Percentiles rank a stretch among this genome's conserved stretches.
Evolutionary conservation across 2,329 filamentous ascomycete genomes (phyloP).

Genomic region (Microascus cirrosus): DNA sequence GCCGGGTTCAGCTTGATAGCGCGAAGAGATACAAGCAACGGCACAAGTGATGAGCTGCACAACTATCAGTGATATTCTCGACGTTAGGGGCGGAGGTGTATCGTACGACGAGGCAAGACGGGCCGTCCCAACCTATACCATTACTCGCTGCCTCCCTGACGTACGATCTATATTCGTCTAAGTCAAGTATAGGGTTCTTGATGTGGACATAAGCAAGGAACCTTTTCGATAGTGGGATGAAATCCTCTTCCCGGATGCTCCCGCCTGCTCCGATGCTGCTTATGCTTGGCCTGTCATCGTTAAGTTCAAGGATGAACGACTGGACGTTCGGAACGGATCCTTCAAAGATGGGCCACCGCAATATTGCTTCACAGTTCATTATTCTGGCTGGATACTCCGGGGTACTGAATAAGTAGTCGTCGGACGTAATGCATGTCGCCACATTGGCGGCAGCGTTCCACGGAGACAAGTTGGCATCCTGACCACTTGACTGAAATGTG

Average conservation of each 20-base stretch:
- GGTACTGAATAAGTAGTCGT: conserved; percentile 5
- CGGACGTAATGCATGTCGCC: neutral
- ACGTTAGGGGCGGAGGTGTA: too few species aligned
- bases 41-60: conserved; percentile 18
- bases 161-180: conserved; percentile 11
- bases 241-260: conserved; percentile 16
- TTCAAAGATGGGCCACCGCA: conserved; percentile 18
- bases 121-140: conserved; percentile 16
- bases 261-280: conserved; percentile 4
- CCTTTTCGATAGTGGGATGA: conserved; percentile 13
- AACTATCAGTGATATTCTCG: too few species aligned
- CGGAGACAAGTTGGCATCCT: neutral
- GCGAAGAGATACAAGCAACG: conserved; percentile 14
- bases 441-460: neutral
- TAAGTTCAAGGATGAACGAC: conserved; percentile 9
- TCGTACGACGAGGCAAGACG: conserved; percentile 17
- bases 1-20: too few species aligned
- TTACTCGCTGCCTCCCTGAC: conserved; percentile 12
- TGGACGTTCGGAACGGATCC: conserved; percentile 9
- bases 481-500: neutral
- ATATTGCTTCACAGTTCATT: conserved; percentile 13
- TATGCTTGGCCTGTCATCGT: conserved; percentile 6
- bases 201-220: conserved; percentile 19
- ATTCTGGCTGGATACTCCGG: conserved; percentile 8
- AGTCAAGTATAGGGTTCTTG: conserved; percentile 20